Base-by-base conservation (phyloP, 169 alveolate species). In the Plasmodium fragile region DNA sequence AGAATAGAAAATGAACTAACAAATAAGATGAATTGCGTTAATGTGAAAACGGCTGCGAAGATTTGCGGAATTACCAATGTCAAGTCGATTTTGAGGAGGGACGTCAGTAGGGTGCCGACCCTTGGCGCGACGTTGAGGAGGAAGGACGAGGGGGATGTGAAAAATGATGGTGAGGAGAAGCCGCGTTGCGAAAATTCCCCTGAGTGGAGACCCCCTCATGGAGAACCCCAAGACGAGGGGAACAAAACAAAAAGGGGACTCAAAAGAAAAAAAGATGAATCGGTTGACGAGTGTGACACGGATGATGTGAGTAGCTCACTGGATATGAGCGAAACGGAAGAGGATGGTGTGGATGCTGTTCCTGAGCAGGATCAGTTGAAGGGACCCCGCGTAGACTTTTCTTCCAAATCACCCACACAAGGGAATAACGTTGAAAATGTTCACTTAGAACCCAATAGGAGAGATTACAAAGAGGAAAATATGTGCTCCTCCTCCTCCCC, bases 181-280 rank as follows among this genome's bases (percentile, higher is more conserved):
- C 6, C 1, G 36, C 13, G 73, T 18, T 34, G 4, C 1, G 34
- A 59, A 55, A 55, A 16, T 16, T 0, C 7, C 32, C 32, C 72
- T 18, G 36, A 5, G 0, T 25, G 28, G 36, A 59, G 0, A 59
- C 28, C 8, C 73, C 34, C 34, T 36, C 73, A 59, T n/a, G 34
- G 34, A 5, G 36, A 59, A 59, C 16, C 73, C 34, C 73, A 59
- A 59, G 73, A 59, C 73, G 34, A 8, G 28, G 36, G 8, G 73
- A 59, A 59, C 34, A 59, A 59, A 59, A 59, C 32, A n/a, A 59
- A 59, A 18, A 59, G 73, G 73, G 73, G 73, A 59, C 34, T 59
- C 30, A 59, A 59, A 25, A 59, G 73, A 25, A 59, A 59, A 18
- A 59, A 59, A 59, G 18, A 59, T 22, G 73, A 59, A 5, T 18